Conservation (phyloP, 495 filamentous ascomycete species). For the Xylaria scruposa region DNA sequence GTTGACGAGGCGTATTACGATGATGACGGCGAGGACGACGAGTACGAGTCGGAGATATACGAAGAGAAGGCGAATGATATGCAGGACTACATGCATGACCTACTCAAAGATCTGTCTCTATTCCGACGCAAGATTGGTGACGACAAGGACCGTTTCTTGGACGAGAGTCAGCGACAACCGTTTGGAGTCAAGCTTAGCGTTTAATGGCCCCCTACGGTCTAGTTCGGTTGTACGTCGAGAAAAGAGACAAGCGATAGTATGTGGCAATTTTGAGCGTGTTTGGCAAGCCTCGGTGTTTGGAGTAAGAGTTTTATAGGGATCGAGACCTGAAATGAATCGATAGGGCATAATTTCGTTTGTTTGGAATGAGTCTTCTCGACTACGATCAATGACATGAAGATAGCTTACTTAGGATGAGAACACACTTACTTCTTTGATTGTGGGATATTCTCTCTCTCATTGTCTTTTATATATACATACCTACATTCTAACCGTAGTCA, state of each 20-base stretch:
- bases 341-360: slow-evolving; percentile 21
- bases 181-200: slow-evolving; percentile 38
- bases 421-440: slow-evolving; percentile 16
- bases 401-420: slow-evolving; percentile 3
- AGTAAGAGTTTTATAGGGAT: slow-evolving; percentile 19
- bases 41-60: slow-evolving; percentile 54
- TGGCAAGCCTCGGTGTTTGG: slow-evolving; percentile 29
- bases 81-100: slow-evolving; percentile 70
- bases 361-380: slow-evolving; percentile 9
- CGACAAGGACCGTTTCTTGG: slow-evolving; percentile 66
- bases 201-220: background rate
- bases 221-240: background rate
- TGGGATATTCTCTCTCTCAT: background rate
- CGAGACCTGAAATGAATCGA: slow-evolving; percentile 1
- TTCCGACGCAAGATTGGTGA: slow-evolving; percentile 85
- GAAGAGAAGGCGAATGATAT: slow-evolving; percentile 61
- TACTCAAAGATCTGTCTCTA: slow-evolving; percentile 77
- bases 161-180: slow-evolving; percentile 39
- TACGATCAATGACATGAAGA: background rate
- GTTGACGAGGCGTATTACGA: slow-evolving; percentile 50
- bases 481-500: background rate
- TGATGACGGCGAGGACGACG: slow-evolving; percentile 52
- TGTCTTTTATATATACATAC: background rate
- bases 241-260: background rate
- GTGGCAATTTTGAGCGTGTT: slow-evolving; percentile 10